These are phyloP conservation scores for Aphanocladium album DNA, from an alignment of 2,329 filamentous ascomycete genomes.

Conservation along the genomic window DNA sequence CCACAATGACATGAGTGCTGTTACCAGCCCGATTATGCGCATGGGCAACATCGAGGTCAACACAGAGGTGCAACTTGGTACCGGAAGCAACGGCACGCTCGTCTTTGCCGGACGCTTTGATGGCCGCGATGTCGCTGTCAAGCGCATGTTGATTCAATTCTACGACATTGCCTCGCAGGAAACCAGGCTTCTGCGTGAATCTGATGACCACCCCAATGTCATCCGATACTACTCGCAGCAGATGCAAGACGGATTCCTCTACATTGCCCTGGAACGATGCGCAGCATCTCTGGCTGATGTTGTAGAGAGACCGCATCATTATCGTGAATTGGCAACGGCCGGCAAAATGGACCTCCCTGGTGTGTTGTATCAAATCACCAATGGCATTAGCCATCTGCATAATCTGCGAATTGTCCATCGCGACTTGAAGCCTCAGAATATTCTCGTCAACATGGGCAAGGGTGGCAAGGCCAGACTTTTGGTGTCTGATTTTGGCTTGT, in stretches of 20 bases:
- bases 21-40: slow-evolving; percentile 54
- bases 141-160: slow-evolving; percentile 93
- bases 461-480: slow-evolving; percentile 73
- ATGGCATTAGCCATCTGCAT: slow-evolving; percentile 84
- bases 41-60: slow-evolving; percentile 63
- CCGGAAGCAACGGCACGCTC: slow-evolving; percentile 93
- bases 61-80: slow-evolving; percentile 58
- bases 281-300: slow-evolving; percentile 91
- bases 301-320: slow-evolving; percentile 67
- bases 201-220: slow-evolving; percentile 91
- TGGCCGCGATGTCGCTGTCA: slow-evolving; percentile 87
- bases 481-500: slow-evolving; percentile 95
- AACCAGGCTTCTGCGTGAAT: slow-evolving; percentile 83
- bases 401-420: slow-evolving; percentile 91
- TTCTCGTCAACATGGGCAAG: slow-evolving; percentile 73
- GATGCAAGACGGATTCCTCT: slow-evolving; percentile 82
- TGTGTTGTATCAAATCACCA: slow-evolving; percentile 82
- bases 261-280: slow-evolving; percentile 92
- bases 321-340: slow-evolving; percentile 63
- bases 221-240: slow-evolving; percentile 96
- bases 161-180: slow-evolving; percentile 95
- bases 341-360: slow-evolving; percentile 72
- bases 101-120: slow-evolving; percentile 95
- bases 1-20: slow-evolving; percentile 52
- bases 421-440: slow-evolving; percentile 96